Percentiles rank a stretch among this genome's conserved stretches.
Conservation (phyloP, 495 filamentous ascomycete genomes). For the Baudoinia panamericana region DNA sequence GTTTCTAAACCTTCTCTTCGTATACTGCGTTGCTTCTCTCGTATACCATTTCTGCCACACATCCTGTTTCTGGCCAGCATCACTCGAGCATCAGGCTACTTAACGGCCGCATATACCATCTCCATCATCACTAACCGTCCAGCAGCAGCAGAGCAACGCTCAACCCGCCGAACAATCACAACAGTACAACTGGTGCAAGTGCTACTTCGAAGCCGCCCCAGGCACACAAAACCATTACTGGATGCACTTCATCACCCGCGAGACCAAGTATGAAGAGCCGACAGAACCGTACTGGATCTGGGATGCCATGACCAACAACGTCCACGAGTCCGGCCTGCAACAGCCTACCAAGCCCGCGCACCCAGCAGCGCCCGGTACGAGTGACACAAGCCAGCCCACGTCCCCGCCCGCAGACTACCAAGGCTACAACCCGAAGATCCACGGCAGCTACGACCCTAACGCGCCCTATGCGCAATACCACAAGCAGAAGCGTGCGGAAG, state of each 20-base stretch:
- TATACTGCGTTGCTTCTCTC: too few species aligned
- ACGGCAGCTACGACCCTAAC: constrained; percentile 88
- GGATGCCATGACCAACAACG: constrained; percentile 12
- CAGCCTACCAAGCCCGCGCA: neutral
- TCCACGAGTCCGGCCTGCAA: constrained; percentile 12
- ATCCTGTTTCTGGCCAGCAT: too few species aligned
- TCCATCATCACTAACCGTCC: too few species aligned
- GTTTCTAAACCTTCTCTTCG: too few species aligned
- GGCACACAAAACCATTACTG: constrained; percentile 12
- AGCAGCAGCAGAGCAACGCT: too few species aligned
- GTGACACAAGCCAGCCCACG: neutral
- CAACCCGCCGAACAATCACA: neutral
- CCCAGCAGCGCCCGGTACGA: neutral
- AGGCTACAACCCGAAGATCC: constrained; percentile 90
- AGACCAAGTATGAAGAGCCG: constrained; percentile 12
- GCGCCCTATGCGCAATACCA: constrained; percentile 67
- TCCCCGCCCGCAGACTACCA: constrained; percentile 11
- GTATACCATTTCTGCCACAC: too few species aligned
- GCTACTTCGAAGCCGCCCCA: constrained; percentile 8
- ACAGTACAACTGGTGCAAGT: constrained; percentile 18
- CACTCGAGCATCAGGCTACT: too few species aligned
- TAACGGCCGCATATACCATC: too few species aligned
- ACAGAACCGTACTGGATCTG: constrained; percentile 19
- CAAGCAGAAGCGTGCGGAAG: constrained; percentile 23
- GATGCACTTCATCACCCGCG: constrained; percentile 15